Base-by-base conservation (phyloP, 1,284 basidiomycete species). In the Ceratobasidium sp. region DNA sequence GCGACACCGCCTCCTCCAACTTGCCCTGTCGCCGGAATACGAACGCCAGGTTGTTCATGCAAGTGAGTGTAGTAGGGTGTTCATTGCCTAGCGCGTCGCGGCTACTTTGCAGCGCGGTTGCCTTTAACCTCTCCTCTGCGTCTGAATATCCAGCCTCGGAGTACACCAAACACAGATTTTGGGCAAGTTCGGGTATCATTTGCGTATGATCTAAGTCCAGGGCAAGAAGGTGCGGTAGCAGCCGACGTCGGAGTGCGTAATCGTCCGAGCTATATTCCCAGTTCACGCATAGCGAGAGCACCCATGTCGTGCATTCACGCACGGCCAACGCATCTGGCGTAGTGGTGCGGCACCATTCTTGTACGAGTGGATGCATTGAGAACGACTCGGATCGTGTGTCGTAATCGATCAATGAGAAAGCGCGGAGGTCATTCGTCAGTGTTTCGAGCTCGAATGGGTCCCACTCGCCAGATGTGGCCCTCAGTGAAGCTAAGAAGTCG, bases 361-460 rank as follows among this genome's bases (percentile, higher is more conserved):
- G 63, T 7, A 65, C 63, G 9, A 65, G 48, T n/a, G 63, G 63
- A 14, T 65, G 27, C 5, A 65, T 65, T 14, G 47, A 51, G 63
- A 33, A 65, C 11, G 45, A 31, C 1, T 2, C 2, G 29, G 48
- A 33, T 45, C 9, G 15, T 6, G 45, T 29, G 47, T 64, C 24
- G n/a, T 51, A 41, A 11, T 41, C 36, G 11, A 41, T 41, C 36
- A 41, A 11, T 11, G 36, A 41, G 36, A 41, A 41, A 11, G 36
- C 36, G 36, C 36, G 36, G 11, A 41, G 36, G 6, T 41, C 6
- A 11, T 41, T 41, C 11, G 36, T 41, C 36, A 41, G 36, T 11
- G 6, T 11, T 11, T 41, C 11, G 36, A 41, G 36, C 36, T 4
- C 36, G 6, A 41, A 4, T 11, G 36, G 36, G 36, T 41, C 11